A percentile compares a stretch with the other conserved stretches of the same genome.
Conservation (phyloP, 352 stramenopile species). For the Halophytophthora polymorphica region DNA sequence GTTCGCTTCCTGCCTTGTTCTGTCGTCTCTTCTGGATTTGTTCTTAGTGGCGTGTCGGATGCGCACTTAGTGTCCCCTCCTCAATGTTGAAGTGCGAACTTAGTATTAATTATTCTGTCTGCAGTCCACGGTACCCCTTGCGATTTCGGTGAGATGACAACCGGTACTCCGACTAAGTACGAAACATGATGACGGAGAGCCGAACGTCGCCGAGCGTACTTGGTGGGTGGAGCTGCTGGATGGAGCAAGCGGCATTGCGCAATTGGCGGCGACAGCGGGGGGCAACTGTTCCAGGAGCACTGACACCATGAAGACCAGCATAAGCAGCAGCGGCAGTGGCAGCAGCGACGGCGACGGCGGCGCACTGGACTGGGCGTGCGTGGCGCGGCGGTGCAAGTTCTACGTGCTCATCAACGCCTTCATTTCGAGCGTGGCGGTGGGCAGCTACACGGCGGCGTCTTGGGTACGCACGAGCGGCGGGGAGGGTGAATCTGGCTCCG, state of each 20-base stretch:
- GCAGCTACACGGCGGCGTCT: slow-evolving; percentile 24
- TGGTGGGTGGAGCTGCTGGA: background rate
- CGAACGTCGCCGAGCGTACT: background rate
- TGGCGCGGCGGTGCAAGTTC: slow-evolving; percentile 67
- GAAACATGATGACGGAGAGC: background rate
- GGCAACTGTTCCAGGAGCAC: no score
- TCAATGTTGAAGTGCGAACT: background rate
- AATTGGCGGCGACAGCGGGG: no score
- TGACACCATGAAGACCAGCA: no score
- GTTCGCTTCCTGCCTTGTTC: no score
- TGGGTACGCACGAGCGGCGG: slow-evolving; percentile 1
- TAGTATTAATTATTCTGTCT: background rate
- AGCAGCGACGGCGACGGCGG: background rate
- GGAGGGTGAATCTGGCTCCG: slow-evolving; percentile 1
- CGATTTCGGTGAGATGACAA: background rate
- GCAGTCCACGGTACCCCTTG: background rate
- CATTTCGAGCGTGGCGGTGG: slow-evolving; percentile 52
- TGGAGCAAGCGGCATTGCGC: slow-evolving; percentile 7
- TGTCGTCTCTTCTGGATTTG: background rate
- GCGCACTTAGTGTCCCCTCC: no score
- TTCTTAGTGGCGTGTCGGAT: no score
- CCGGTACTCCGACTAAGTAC: background rate
- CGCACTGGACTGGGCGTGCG: no score
- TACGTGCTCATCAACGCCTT: slow-evolving; percentile 83
- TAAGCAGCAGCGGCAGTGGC: background rate